These are phyloP conservation scores for Flaveria trinervia DNA, from an alignment of 129 eudicot species.

Conservation along the genomic window DNA sequence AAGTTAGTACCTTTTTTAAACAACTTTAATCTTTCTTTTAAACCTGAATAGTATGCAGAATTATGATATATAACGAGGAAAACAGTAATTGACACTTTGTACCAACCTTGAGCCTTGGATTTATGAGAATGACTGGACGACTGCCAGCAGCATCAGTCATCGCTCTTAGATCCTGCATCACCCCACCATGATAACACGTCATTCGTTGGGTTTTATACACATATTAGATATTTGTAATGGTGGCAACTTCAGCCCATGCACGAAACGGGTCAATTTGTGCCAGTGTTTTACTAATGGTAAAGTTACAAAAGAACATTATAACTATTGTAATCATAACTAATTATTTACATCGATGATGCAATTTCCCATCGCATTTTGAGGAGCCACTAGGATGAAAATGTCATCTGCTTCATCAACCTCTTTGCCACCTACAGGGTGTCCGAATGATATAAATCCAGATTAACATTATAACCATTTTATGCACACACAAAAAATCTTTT, in stretches of 20 bases:
- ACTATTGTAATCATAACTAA: slow-evolving; percentile 3
- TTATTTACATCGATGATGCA: slow-evolving; percentile 84
- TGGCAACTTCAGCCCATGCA: not conserved
- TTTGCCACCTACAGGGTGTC: slow-evolving; percentile 57
- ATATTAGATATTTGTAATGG: not conserved
- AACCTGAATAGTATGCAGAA: slow-evolving; percentile 10
- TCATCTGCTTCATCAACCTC: slow-evolving; percentile 94
- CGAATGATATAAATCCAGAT: slow-evolving; percentile 7
- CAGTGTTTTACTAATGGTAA: not conserved
- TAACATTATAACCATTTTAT: not conserved
- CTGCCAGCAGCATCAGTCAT: slow-evolving; percentile 98
- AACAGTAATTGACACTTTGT: not conserved
- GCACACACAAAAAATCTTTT: not conserved
- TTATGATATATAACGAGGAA: not conserved
- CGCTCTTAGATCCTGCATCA: slow-evolving; percentile 87
- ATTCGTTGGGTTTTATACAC: slow-evolving; percentile 8
- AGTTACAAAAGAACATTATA: not conserved
- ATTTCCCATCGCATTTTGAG: slow-evolving; percentile 99
- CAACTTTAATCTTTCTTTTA: not conserved
- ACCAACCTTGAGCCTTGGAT: slow-evolving; percentile 90
- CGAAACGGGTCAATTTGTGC: not conserved
- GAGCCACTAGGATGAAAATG: slow-evolving; percentile 94
- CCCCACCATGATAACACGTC: slow-evolving; percentile 29
- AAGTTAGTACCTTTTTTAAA: slow-evolving; percentile 25
- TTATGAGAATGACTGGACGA: slow-evolving; percentile 93